phyloP scores from a whole-genome alignment of 495 filamentous ascomycete genomes.

The Xanthoparmelia taractica region DNA sequence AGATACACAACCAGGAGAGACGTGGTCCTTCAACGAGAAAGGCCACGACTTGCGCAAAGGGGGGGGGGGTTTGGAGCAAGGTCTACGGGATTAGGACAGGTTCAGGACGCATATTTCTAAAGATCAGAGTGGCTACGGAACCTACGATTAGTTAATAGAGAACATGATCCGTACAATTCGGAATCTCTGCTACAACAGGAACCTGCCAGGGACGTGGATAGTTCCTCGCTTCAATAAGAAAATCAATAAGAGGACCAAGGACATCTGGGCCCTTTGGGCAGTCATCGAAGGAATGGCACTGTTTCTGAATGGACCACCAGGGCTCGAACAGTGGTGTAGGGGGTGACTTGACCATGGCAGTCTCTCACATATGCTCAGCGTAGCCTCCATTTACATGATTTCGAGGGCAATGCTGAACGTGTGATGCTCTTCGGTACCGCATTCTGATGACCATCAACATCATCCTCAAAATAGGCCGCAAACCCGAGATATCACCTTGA shows the following conservation, averaged over 20 bases:
- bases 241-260: background rate
- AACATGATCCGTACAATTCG: slow-evolving; percentile 23
- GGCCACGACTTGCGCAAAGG: background rate
- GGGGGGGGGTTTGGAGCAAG: background rate
- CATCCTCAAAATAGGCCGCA: background rate
- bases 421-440: background rate
- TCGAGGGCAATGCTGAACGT: background rate
- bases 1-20: background rate
- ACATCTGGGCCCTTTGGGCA: background rate
- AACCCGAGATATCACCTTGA: background rate
- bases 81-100: slow-evolving; percentile 25
- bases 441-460: background rate
- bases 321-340: background rate
- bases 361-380: background rate
- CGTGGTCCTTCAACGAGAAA: background rate
- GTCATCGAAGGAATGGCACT: background rate
- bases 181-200: background rate
- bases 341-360: background rate
- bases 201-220: background rate
- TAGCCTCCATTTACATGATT: background rate
- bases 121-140: slow-evolving; percentile 34
- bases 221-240: background rate
- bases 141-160: slow-evolving; percentile 35
- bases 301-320: background rate
- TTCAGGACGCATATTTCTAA: slow-evolving; percentile 38